These are phyloP conservation scores for Coprinellus aureogranulatus DNA, from an alignment of 768 basidiomycete genomes.

Conservation along the genomic window DNA sequence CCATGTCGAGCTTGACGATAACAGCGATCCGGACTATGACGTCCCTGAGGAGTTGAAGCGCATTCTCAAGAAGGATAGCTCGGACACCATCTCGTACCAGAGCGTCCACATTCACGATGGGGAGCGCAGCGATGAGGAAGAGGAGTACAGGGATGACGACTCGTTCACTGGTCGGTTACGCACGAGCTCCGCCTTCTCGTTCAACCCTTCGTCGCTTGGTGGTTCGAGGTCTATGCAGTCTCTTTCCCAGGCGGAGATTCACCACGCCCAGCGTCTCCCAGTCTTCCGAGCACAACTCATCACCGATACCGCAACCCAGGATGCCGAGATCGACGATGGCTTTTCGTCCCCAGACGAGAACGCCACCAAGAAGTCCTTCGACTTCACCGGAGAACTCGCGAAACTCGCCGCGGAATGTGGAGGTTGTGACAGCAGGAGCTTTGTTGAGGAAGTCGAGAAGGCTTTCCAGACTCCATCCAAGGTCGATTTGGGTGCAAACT, in stretches of 20 bases:
- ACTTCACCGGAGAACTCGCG: slow-evolving; percentile 77
- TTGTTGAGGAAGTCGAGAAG: slow-evolving; percentile 78
- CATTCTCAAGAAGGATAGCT: slow-evolving; percentile 43
- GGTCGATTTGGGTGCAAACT: slow-evolving; percentile 53
- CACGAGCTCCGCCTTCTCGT: neutral
- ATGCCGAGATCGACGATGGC: neutral
- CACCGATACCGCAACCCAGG: neutral
- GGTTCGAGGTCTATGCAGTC: neutral
- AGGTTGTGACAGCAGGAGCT: slow-evolving; percentile 66
- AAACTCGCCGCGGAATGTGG: slow-evolving; percentile 70
- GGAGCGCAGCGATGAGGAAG: neutral
- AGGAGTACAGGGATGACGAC: neutral
- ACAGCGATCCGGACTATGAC: slow-evolving; percentile 71
- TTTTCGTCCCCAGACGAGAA: slow-evolving; percentile 9
- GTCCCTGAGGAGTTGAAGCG: slow-evolving; percentile 76
- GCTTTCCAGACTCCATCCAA: slow-evolving; percentile 78
- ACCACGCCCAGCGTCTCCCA: slow-evolving; percentile 3
- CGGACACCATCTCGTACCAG: slow-evolving; percentile 10
- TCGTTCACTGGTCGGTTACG: slow-evolving; percentile 3
- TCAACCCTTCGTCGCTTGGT: neutral
- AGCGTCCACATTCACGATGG: slow-evolving; percentile 1
- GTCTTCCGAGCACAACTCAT: slow-evolving; percentile 15
- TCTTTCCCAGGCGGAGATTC: neutral
- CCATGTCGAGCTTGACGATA: slow-evolving; percentile 45
- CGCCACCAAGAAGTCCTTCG: slow-evolving; percentile 77